Percentiles rank a stretch among this genome's conserved stretches.
phyloP scores from a whole-genome alignment of 164 flowering plant species.

The Kingdonia uniflora region DNA sequence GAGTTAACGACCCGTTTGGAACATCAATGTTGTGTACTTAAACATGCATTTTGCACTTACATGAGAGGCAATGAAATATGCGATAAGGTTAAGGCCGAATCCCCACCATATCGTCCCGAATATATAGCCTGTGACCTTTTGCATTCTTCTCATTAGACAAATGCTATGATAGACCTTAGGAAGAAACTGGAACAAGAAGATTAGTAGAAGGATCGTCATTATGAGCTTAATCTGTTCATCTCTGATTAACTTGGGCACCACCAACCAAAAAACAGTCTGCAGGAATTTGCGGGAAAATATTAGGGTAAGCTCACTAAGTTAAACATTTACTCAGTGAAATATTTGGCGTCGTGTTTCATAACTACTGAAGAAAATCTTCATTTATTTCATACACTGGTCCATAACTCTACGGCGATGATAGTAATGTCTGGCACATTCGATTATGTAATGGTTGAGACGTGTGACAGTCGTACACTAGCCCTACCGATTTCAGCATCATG shows the following conservation, averaged over 20 bases:
- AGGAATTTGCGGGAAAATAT: constrained; percentile 1
- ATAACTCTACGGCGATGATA: too few relatives aligned
- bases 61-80: constrained; percentile 94
- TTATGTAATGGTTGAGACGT: too few relatives aligned
- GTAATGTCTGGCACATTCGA: too few relatives aligned
- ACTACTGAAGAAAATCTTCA: too few relatives aligned
- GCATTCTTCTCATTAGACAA: constrained; percentile 77
- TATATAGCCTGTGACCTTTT: constrained; percentile 85
- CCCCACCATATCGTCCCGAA: constrained; percentile 99
- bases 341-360: too few relatives aligned
- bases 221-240: constrained; percentile 62
- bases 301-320: too few relatives aligned
- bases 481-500: too few relatives aligned
- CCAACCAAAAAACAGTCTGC: constrained; percentile 87
- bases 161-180: constrained; percentile 87
- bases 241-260: constrained; percentile 59
- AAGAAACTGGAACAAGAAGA: constrained; percentile 83
- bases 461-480: too few relatives aligned
- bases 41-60: constrained; percentile 26
- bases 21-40: too few relatives aligned
- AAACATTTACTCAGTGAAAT: too few relatives aligned
- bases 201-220: constrained; percentile 71
- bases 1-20: too few relatives aligned
- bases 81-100: constrained; percentile 80
- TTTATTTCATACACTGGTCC: too few relatives aligned